Base-by-base conservation (phyloP, 2,329 filamentous ascomycete species). In the Monosporascus sp. region DNA sequence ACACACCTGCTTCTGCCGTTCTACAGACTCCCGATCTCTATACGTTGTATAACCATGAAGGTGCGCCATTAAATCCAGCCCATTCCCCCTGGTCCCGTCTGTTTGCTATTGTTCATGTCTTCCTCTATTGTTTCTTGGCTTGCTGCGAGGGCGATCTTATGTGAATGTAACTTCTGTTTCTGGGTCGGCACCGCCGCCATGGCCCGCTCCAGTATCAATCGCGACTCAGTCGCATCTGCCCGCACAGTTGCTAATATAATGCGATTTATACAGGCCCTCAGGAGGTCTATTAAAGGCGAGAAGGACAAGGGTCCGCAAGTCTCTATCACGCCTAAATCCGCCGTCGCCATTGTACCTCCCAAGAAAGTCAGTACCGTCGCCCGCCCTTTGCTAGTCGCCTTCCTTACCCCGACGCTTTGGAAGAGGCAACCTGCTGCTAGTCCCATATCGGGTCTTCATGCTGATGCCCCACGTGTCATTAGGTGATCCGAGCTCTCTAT, bases 401-500 rank as follows among this genome's bases (percentile, higher is more conserved):
- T 51, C 52, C 31, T 38, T 56, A 39, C 34, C 47, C 27, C 50
- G 50, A 11, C 34, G 17, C 7, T 41, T 3, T 27, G 25, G 31
- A 22, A 20, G 39, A 22, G 17, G 38, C 24, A n/a, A 22, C 36
- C 25, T 34, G 9, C 51, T 27, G 39, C 27, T 47, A n/a, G 38
- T 24, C 25, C 7, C 5, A 37, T 42, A n/a, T 36, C 42, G 24
- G 52, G 25, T 25, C 42, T 42, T 31, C 48, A 53, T 50, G 51
- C 60, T 68, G 46, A 66, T 54, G 41, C 47, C 46, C 47, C 55
- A 55, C 47, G 53, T 50, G 51, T 56, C 15, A 49, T 25, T 65
- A 97, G 92, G 92, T 99, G 56, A 99, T 99, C 71, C 91, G 93
- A 77, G 94, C 94, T 31, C 86, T 97, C 54, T 96, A 96, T 79